Evolutionary conservation across 2,329 filamentous ascomycete species (phyloP), one percentile per base, ranked within the genome.

Genomic region (Paecilomyces formosus): DNA sequence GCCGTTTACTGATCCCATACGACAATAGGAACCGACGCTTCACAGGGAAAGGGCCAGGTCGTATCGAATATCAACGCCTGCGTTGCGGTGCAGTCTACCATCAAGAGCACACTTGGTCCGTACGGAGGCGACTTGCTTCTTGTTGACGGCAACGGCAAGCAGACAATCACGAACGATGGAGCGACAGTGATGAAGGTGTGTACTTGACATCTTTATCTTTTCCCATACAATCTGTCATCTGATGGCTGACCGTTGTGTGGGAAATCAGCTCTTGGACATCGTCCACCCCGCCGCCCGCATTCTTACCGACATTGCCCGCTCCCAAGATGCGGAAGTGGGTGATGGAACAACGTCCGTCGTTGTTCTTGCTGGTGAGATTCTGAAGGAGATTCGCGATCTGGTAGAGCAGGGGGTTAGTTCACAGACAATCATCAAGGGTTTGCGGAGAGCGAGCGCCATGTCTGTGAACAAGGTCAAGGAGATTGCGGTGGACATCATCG

Each of bases 391-490:
- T 74, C 95, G 92, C 75, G 93, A 97, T 72, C 88, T 92, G 70
- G 93, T 99, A 59, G 94, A 99, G 79, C 90, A 96, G 76, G 94
- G 94, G 60, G 90, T 97, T 69, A 97, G 92, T 83, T 90, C 92
- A 72, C 94, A 97, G 82, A 91, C 92, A 62, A 97, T 99, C 75
- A 90, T 97, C 77, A 99, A 97, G 83, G 93, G 91, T 60, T 80
- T 99, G 74, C 85, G 94, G 78, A 90, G 88, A 79, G 90, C 93
- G 9, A 90, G 88, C 55, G 80, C 83, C 65, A 90, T 97, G 85
- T 93, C 94, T 18, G 91, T 97, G 74, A 97, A 97, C 83, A 97
- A 97, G 83, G 88, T 99, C 75, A 96, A 95, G 84, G 94, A 99
- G 79, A 96, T 99, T 74, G 89, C 92, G 54, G 85, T 97, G 65